Percentiles rank a stretch among this genome's conserved stretches.
Evolutionary conservation across 2,329 filamentous ascomycete genomes (phyloP).

Genomic region (Exserohilum turcica): DNA sequence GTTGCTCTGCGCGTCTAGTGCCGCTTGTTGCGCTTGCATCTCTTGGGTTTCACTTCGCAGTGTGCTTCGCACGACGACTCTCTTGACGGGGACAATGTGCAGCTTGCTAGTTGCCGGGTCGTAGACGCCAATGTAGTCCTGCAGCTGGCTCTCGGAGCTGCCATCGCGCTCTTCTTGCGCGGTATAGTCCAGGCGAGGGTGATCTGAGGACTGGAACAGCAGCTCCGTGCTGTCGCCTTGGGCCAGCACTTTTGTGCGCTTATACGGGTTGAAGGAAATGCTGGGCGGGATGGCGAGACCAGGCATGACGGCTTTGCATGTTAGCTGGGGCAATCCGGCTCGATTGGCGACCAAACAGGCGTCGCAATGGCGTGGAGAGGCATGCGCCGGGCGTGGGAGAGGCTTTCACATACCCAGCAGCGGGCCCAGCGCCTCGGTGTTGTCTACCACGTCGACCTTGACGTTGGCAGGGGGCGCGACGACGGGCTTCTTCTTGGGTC

Average conservation of each 20-base stretch:
- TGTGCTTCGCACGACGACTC: constrained; percentile 60
- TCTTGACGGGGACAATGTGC: constrained; percentile 58
- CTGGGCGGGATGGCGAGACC: constrained; percentile 49
- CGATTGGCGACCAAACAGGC: accelerated
- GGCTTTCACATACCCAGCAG: constrained; percentile 53
- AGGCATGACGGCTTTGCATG: constrained; percentile 46
- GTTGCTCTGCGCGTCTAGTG: constrained; percentile 32
- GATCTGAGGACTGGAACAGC: constrained; percentile 65
- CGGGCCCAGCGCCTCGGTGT: constrained; percentile 55
- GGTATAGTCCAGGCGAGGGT: constrained; percentile 64
- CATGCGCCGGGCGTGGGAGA: neutral
- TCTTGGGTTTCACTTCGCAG: constrained; percentile 53
- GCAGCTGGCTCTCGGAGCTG: constrained; percentile 56
- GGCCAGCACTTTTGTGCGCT: constrained; percentile 40
- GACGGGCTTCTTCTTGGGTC: constrained; percentile 53
- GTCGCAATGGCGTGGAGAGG: neutral
- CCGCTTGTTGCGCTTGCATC: constrained; percentile 41
- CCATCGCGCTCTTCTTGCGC: constrained; percentile 57
- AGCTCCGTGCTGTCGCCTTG: constrained; percentile 50
- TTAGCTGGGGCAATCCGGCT: neutral
- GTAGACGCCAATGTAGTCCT: constrained; percentile 66
- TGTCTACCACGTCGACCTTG: constrained; percentile 54
- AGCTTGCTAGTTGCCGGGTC: constrained; percentile 60
- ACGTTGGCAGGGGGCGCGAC: constrained; percentile 48
- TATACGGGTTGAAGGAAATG: constrained; percentile 58